These are phyloP conservation scores for Closterium sp. DNA, from an alignment of 139 green algal genomes.

Conservation along the genomic window DNA sequence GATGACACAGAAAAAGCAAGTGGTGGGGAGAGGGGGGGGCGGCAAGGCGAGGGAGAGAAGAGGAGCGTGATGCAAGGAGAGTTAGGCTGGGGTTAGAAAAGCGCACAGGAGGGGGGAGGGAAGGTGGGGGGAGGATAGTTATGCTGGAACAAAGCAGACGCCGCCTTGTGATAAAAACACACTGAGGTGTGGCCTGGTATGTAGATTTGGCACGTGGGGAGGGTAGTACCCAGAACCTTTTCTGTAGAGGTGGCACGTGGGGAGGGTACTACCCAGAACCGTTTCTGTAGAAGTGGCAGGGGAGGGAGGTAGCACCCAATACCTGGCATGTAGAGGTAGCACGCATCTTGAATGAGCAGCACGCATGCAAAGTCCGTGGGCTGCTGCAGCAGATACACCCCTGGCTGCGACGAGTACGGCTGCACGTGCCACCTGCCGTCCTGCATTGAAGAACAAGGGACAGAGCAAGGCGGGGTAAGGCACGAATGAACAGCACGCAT, in stretches of 20 bases:
- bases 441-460: background rate
- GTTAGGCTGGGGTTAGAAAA: too few relatives aligned
- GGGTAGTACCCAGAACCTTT: background rate
- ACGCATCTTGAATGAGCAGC: slow-evolving; percentile 33
- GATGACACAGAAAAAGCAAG: background rate
- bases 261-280: background rate
- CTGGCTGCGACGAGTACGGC: slow-evolving; percentile 8
- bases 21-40: background rate
- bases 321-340: slow-evolving; percentile 19
- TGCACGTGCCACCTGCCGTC: background rate
- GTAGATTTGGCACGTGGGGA: background rate
- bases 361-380: slow-evolving; percentile 4
- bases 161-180: too few relatives aligned
- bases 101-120: too few relatives aligned
- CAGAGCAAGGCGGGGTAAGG: too few relatives aligned
- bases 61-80: too few relatives aligned
- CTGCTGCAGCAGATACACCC: slow-evolving; percentile 38
- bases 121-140: background rate
- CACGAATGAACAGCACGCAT: too few relatives aligned
- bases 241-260: background rate
- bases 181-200: background rate
- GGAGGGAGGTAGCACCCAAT: background rate
- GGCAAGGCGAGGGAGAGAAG: too few relatives aligned
- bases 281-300: background rate
- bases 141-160: too few relatives aligned